These are phyloP conservation scores for Cenchrus fungigraminus DNA, from an alignment of 176 grass and related monocot genomes.

Conservation along the genomic window DNA sequence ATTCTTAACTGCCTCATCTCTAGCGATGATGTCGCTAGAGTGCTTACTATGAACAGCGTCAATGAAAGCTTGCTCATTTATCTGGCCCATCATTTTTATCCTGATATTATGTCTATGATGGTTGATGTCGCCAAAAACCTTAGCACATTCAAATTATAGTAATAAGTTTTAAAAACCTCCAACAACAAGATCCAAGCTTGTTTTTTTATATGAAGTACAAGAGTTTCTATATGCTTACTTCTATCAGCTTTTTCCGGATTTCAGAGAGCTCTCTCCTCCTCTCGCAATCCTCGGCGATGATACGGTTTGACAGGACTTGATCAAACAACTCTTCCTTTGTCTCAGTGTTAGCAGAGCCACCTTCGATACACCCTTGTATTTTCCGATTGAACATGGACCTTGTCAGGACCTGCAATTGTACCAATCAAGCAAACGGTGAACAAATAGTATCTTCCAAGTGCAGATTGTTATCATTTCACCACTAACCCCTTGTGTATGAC, in stretches of 20 bases:
- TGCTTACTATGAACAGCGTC: neutral
- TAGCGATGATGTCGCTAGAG: too few relatives aligned
- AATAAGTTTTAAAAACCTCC: neutral
- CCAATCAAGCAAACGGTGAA: neutral
- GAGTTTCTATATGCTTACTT: neutral
- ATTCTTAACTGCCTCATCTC: neutral
- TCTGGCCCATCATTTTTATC: conserved; percentile 17
- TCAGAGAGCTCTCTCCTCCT: neutral
- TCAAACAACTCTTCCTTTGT: neutral
- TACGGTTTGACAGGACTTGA: neutral
- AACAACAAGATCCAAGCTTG: neutral
- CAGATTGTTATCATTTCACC: neutral
- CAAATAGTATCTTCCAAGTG: neutral
- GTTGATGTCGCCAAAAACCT: neutral
- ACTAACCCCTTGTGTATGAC: neutral
- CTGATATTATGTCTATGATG: neutral
- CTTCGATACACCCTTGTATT: neutral
- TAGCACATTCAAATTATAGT: neutral
- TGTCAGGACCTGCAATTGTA: neutral
- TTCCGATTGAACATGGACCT: neutral
- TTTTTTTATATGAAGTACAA: neutral
- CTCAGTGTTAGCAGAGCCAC: neutral
- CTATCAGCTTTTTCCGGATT: neutral
- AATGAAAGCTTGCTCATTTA: neutral
- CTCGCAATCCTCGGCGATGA: neutral